Base-by-base conservation (phyloP, 1,284 basidiomycete genomes). In the Anthracocystis setariae region DNA sequence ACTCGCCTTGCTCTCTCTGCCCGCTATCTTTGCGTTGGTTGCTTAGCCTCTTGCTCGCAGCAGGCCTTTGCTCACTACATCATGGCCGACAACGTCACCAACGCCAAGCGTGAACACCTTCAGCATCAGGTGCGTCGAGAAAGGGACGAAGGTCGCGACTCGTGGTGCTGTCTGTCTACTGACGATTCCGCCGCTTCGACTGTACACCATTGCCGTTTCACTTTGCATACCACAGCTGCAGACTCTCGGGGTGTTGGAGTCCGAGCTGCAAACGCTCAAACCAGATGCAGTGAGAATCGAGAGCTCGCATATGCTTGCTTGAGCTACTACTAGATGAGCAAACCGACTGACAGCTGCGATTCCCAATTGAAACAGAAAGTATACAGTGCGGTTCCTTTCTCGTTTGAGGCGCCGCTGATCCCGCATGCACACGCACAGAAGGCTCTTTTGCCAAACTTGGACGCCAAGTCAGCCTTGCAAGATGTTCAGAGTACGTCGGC, bases 361-460 rank as follows among this genome's bases (percentile, higher is more conserved):
- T 17, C 35, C n/a, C 35, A 15, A 5, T 37, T 37, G 5, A 13
- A n/a, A 40, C 38, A 69, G 66, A 63, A 69, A 17, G 60, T 69
- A 8, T 69, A 69, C 60, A 63, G 49, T 37, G 49, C 66, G 7
- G 57, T 63, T n/a, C 27, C 59, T 2, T 51, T 54, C 15, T 47
- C 47, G 27, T 47, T 63, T 33, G 55, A 63, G 33, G 33, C 66
- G 3, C 46, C 44, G 3, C 44, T 59, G 54, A 69, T 69, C 17
- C 10, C 66, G 27, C 66, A 69, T 39, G 59, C 66, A 8, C 66
- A 69, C 24, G 32, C 18, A 13, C 59, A 63, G 35, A 57, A 29
- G 44, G 60, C 60, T 3, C 33, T 69, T 7, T 63, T 69, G 33
- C 60, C 66, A 3, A 69, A 63, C 20, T 24, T 69, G 46, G 66